These are phyloP conservation scores for Suillus americanus DNA, from an alignment of 768 basidiomycete genomes.

Conservation along the genomic window DNA sequence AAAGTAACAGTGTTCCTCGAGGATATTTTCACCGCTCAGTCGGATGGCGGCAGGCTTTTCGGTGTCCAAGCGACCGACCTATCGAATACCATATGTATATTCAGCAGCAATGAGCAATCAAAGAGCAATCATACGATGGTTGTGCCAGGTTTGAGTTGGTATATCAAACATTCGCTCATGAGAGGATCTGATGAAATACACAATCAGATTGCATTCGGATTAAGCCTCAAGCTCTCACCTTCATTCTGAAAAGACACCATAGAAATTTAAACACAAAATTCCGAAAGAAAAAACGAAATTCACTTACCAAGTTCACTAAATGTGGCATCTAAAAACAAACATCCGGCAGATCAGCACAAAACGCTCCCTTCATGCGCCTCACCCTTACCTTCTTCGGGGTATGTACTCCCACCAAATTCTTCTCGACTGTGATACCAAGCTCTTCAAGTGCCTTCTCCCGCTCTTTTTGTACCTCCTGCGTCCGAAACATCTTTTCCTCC, in stretches of 20 bases:
- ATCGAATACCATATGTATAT: background rate
- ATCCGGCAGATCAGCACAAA: slow-evolving; percentile 11
- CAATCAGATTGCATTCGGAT: slow-evolving; percentile 12
- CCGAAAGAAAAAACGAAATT: slow-evolving; percentile 11
- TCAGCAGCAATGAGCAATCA: slow-evolving; percentile 16
- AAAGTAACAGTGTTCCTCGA: slow-evolving; percentile 90
- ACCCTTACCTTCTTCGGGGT: slow-evolving; percentile 87
- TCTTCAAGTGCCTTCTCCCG: slow-evolving; percentile 97
- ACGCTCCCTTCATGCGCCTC: slow-evolving; percentile 9
- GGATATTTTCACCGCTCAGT: slow-evolving; percentile 88
- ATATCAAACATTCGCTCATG: slow-evolving; percentile 94
- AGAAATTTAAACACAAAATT: slow-evolving; percentile 14
- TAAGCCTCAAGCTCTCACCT: slow-evolving; percentile 41
- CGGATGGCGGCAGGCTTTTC: slow-evolving; percentile 83
- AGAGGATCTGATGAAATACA: slow-evolving; percentile 66
- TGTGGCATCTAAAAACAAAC: slow-evolving; percentile 73
- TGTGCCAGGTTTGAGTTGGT: slow-evolving; percentile 86
- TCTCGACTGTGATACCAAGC: slow-evolving; percentile 96
- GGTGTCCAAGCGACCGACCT: slow-evolving; percentile 90
- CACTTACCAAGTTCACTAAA: slow-evolving; percentile 85
- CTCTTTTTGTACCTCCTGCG: slow-evolving; percentile 94
- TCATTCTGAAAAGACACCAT: slow-evolving; percentile 52
- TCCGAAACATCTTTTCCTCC: slow-evolving; percentile 91
- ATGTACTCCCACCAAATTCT: slow-evolving; percentile 94
- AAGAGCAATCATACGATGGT: slow-evolving; percentile 56